These are phyloP conservation scores for Lecanicillium sp. DNA, from an alignment of 2,329 filamentous ascomycete species.

Conservation along the genomic window DNA sequence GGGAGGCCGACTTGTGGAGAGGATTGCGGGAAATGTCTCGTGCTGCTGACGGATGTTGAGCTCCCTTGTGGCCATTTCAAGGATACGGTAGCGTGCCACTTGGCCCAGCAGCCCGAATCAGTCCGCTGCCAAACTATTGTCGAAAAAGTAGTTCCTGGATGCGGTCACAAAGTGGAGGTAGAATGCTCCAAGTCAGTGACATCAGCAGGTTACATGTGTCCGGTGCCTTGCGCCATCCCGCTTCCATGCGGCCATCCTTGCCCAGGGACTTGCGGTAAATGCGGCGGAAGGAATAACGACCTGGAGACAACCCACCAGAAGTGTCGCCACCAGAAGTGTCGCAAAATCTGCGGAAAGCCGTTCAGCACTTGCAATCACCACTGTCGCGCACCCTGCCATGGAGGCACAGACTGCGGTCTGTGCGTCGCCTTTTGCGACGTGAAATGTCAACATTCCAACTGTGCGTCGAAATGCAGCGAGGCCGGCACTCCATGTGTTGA, in stretches of 20 bases:
- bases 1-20: conserved; percentile 31
- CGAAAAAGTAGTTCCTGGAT: conserved; percentile 6
- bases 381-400: conserved; percentile 28
- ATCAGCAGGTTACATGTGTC: conserved; percentile 3
- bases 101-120: neutral
- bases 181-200: conserved; percentile 9
- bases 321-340: conserved; percentile 28
- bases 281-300: conserved; percentile 11
- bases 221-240: conserved; percentile 16
- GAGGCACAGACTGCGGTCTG: conserved; percentile 23
- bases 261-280: conserved; percentile 8
- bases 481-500: conserved; percentile 54
- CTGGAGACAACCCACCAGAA: neutral
- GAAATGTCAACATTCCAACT: conserved; percentile 47
- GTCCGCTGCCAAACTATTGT: conserved; percentile 6
- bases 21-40: conserved; percentile 20
- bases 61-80: conserved; percentile 15
- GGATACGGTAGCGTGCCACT: conserved; percentile 7
- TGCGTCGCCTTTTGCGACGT: conserved; percentile 53
- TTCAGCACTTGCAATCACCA: conserved; percentile 49
- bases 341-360: conserved; percentile 35
- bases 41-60: conserved; percentile 9
- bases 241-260: conserved; percentile 32
- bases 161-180: conserved; percentile 5
- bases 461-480: conserved; percentile 43